phyloP scores from a whole-genome alignment of 78 protist genomes.

The Polysphondylium violaceum region DNA sequence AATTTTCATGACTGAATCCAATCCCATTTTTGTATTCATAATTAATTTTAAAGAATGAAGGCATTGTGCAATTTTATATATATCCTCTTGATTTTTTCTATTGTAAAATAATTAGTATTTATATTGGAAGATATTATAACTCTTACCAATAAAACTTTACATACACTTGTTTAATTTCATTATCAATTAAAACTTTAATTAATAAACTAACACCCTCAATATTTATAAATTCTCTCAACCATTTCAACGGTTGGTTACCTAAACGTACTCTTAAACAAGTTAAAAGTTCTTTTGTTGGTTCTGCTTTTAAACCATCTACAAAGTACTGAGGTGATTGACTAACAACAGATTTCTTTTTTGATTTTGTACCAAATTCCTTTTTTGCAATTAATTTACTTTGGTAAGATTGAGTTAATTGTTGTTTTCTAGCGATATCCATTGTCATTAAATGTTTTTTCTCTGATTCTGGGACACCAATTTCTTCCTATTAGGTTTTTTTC shows the following conservation, averaged over 20 bases:
- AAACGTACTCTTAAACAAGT: constrained; percentile 64
- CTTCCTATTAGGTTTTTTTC: constrained; percentile 18
- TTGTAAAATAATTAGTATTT: neutral
- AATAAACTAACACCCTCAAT: constrained; percentile 41
- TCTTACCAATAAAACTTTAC: neutral
- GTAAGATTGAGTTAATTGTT: constrained; percentile 60
- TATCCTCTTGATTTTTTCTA: constrained; percentile 60
- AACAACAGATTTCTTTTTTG: constrained; percentile 2
- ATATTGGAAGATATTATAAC: too few species aligned
- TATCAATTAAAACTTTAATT: constrained; percentile 32
- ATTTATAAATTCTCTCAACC: constrained; percentile 58
- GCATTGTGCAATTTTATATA: constrained; percentile 60
- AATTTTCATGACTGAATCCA: constrained; percentile 58
- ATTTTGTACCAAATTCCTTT: constrained; percentile 28
- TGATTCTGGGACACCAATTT: constrained; percentile 48
- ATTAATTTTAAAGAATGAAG: constrained; percentile 67
- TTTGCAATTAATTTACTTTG: constrained; percentile 60
- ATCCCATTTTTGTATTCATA: constrained; percentile 75
- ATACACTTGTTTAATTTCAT: constrained; percentile 63
- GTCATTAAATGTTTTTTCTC: constrained; percentile 60
- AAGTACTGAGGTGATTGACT: constrained; percentile 56
- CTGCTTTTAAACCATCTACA: constrained; percentile 39
- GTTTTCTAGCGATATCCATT: constrained; percentile 58
- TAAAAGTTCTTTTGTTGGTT: constrained; percentile 46
- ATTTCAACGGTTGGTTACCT: constrained; percentile 74